Base-by-base conservation (phyloP, 225 moss, liverwort and hornwort species). In the Pleurozium schreberi region DNA sequence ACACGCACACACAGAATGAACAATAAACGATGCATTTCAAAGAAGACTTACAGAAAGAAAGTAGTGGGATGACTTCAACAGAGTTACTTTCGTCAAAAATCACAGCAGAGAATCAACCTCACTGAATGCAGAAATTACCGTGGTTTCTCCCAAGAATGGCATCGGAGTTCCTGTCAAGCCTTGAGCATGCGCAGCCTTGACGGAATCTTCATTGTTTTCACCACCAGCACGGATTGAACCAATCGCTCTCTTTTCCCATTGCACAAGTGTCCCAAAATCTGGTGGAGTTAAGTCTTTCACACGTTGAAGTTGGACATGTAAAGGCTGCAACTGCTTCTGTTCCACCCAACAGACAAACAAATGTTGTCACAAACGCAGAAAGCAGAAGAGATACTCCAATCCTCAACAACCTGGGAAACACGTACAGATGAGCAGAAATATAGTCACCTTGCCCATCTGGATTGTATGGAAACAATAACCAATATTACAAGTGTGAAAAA, bases 91-190 rank as follows among this genome's bases (percentile, higher is more conserved):
- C 65, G 34, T 76, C 65, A 25, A 68, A 87, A 85, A 53, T 75
- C 26, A 78, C 62, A 75, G 63, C 80, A 84, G 69, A 47, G 43
- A 84, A 87, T 36, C 45, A 79, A 87, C 31, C 70, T 81, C 89
- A 69, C 49, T 43, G 64, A 76, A 65, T 81, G 57, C 28, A 30
- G 59, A 81, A 79, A 26, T n/a, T 91, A 98, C 98, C 97, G 95
- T 99, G 3, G 99, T 97, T 91, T 99, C 99, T 87, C 99, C 99
- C 92, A 99, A 81, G 85, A 96, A 98, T 69, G 98, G 98, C 96
- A 99, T 96, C 5, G 97, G 95, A 89, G 97, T 97, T 92, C 96
- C 97, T 80, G 99, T 93, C 68, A 94, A 85, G 84, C 99, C 99
- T 93, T 96, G 96, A 86, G 96, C 97, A 93, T 97, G 97, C 61